Conservation (phyloP, 352 stramenopile species). For the Pythium folliculosum region DNA sequence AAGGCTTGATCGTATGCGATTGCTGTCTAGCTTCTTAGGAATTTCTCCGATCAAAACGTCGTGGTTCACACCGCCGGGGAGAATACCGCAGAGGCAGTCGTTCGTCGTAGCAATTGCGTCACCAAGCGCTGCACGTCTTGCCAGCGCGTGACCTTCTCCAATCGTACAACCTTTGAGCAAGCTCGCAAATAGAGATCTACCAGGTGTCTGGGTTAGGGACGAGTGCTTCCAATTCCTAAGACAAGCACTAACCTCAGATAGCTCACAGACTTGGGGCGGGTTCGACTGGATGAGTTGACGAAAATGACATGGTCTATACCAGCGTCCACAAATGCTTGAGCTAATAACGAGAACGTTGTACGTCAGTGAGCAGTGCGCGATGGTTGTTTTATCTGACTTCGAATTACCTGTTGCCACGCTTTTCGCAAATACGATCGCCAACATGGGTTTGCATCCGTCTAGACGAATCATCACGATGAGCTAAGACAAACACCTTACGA, state of each 20-base stretch:
- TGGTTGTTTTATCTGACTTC: background rate
- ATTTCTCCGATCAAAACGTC: slow-evolving; percentile 26
- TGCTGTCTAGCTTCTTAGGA: slow-evolving; percentile 10
- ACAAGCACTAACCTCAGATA: slow-evolving; percentile 48
- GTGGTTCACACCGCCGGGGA: slow-evolving; percentile 27
- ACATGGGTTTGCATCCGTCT: slow-evolving; percentile 8
- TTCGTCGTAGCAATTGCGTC: background rate
- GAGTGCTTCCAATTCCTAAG: no score
- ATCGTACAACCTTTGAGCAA: slow-evolving; percentile 39
- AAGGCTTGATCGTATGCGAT: slow-evolving; percentile 26
- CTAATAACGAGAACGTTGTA: slow-evolving; percentile 21
- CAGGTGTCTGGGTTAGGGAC: background rate
- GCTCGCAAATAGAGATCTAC: slow-evolving; percentile 49
- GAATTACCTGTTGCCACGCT: slow-evolving; percentile 22
- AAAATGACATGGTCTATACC: slow-evolving; percentile 58
- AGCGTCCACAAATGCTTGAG: slow-evolving; percentile 48
- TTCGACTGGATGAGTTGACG: slow-evolving; percentile 45
- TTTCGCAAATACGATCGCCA: slow-evolving; percentile 29
- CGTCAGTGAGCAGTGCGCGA: background rate
- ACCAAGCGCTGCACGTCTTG: slow-evolving; percentile 19
- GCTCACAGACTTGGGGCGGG: slow-evolving; percentile 36
- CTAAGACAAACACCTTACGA: no score
- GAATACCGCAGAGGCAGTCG: slow-evolving; percentile 27
- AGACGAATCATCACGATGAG: background rate
- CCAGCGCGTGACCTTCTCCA: slow-evolving; percentile 33